Conservation (phyloP, 106 monocot species). For the Hemerocallis citrina region DNA sequence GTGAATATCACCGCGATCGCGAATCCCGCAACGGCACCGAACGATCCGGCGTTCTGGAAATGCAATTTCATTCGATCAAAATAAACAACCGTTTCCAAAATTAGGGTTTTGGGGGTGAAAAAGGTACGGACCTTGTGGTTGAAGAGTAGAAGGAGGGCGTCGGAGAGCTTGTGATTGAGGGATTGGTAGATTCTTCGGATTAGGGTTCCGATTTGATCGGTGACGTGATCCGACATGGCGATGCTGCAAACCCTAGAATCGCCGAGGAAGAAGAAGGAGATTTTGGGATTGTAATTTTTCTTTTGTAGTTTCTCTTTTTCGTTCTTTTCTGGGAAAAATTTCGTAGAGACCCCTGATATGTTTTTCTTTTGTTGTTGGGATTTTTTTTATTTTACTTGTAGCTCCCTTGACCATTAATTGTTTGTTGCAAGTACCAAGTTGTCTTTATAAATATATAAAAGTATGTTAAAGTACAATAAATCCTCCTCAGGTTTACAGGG, state of each 20-base stretch:
- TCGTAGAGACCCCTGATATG: too few species aligned
- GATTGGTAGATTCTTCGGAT: constrained; percentile 27
- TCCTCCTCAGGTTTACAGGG: too few species aligned
- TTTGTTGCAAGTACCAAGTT: too few species aligned
- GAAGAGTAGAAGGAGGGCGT: constrained; percentile 32
- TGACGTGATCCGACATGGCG: constrained; percentile 44
- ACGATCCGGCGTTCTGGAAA: constrained; percentile 44
- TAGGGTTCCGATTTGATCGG: constrained; percentile 32
- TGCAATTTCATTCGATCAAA: too few species aligned
- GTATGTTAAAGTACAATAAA: too few species aligned
- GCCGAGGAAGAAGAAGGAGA: not conserved
- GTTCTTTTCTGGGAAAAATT: too few species aligned
- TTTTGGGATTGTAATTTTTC: too few species aligned
- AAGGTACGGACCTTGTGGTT: constrained; percentile 43
- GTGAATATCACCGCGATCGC: constrained; percentile 70
- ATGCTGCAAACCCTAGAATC: not conserved
- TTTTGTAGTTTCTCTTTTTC: too few species aligned
- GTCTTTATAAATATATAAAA: too few species aligned
- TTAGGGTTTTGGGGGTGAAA: not conserved
- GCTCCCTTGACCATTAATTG: too few species aligned
- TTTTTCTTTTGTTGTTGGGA: too few species aligned
- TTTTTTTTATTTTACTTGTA: too few species aligned
- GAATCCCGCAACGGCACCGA: constrained; percentile 67
- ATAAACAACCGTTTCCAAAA: not conserved
- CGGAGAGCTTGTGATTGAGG: constrained; percentile 49